Evolutionary conservation across 495 filamentous ascomycete species (phyloP).

Genomic region (Astrothelium subdiscretum): DNA sequence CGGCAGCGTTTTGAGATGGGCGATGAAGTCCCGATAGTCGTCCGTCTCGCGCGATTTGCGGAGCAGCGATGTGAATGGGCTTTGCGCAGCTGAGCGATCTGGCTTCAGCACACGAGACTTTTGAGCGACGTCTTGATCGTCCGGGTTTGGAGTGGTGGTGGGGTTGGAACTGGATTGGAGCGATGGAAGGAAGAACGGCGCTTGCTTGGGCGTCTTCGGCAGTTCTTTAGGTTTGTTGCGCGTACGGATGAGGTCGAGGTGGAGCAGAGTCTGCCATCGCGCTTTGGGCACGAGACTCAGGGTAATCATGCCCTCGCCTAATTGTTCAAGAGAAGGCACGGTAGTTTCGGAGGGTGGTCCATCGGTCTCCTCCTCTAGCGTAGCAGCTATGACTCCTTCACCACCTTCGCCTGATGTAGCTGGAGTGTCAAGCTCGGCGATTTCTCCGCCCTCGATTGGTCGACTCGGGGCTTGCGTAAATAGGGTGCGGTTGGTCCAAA

Average conservation of each 20-base stretch:
- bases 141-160: conserved; percentile 6
- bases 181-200: conserved; percentile 89
- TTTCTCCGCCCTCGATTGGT: conserved; percentile 63
- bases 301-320: conserved; percentile 69
- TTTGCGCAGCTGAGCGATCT: conserved; percentile 6
- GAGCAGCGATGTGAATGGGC: conserved; percentile 51
- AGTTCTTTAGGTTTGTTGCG: conserved; percentile 91
- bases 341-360: conserved; percentile 25
- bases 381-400: conserved; percentile 54
- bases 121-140: conserved; percentile 5
- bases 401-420: conserved; percentile 79
- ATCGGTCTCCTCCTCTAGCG: conserved; percentile 41
- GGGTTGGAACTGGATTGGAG: conserved; percentile 25
- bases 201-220: conserved; percentile 84
- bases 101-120: conserved; percentile 38
- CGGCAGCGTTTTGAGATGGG: conserved; percentile 63
- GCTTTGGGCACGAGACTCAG: conserved; percentile 79
- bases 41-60: conserved; percentile 33
- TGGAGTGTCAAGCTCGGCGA: conserved; percentile 47
- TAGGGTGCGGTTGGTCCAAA: conserved; percentile 84
- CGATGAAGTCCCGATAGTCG: conserved; percentile 44
- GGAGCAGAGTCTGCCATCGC: conserved; percentile 84
- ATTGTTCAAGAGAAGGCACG: conserved; percentile 51
- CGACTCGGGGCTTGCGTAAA: conserved; percentile 80
- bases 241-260: conserved; percentile 79